Base-by-base conservation (phyloP, 1,284 basidiomycete species). In the Ceratobasidium sp. region DNA sequence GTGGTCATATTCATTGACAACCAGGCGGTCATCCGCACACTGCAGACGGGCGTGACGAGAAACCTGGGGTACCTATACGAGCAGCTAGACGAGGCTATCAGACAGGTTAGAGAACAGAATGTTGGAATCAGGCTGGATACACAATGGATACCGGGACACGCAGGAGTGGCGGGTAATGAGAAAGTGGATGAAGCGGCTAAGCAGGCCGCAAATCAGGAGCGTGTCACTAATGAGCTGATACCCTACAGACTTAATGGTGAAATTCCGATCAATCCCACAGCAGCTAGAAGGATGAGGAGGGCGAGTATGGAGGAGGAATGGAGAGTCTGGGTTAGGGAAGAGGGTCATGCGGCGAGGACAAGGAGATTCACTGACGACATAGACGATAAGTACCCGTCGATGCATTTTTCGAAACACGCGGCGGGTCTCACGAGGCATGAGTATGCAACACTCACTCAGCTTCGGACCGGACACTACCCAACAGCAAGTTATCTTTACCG, bases 141-240 rank as follows among this genome's bases (percentile, higher is more conserved):
- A 36, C 39, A 36, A 30, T 64, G 60, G 60, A 64, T 64, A 13
- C 60, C 60, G 14, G 60, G 60, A 1, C 60, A 64, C 23, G 49
- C 36, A 19, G 60, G 49, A 13, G 60, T 64, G 21, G 60, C 36
- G 2, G 60, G 60, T 11, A 64, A 64, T 16, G 49, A 53, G 49
- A 64, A 41, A 36, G 60, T 47, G 33, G 60, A 64, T n/a, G 49
- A 41, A 47, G 60, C 16, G 60, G 60, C 60, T 2, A 64, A 49
- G 23, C n/a, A 21, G 1, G 60, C 60, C n/a, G 60, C 46, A n/a
- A 4, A 2, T 14, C 13, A 9, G 14, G 14, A 39, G 21, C 30
- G 21, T 3, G 19, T 52, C 11, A 36, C 60, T 19, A 41, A 41
- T 5, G 3, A 39, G 47, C 36, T 64, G n/a, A n/a, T n/a, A n/a